Conservation (phyloP, 441 rosid genomes). For the Adansonia madagascariensis region DNA sequence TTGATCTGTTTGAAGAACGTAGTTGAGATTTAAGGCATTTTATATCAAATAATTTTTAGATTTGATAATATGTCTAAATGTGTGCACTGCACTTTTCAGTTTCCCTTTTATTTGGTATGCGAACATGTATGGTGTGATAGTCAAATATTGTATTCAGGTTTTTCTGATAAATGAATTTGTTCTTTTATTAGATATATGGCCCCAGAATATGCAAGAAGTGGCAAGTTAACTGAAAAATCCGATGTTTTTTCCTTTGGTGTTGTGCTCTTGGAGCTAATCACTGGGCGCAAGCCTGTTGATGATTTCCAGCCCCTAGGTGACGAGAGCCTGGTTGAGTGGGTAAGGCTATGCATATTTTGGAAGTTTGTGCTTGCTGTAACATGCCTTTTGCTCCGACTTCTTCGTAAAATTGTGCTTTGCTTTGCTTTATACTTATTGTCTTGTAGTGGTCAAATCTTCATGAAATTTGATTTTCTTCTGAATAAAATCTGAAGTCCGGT, state of each 20-base stretch:
- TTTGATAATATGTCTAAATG: background rate
- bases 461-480: conserved; percentile 1
- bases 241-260: conserved; percentile 93
- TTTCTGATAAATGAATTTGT: conserved; percentile 30
- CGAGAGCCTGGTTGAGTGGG: conserved; percentile 61
- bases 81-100: background rate
- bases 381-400: background rate
- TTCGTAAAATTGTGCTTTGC: background rate
- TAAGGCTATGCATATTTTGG: conserved; percentile 28
- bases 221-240: conserved; percentile 88
- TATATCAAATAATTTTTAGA: background rate
- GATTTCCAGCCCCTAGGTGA: conserved; percentile 82
- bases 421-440: background rate
- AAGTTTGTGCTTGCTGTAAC: background rate
- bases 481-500: background rate
- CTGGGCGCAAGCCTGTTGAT: conserved; percentile 92
- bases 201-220: conserved; percentile 92
- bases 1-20: background rate
- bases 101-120: background rate
- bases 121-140: background rate
- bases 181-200: conserved; percentile 70
- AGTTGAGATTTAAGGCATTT: background rate
- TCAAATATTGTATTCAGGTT: background rate
- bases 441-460: background rate
- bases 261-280: conserved; percentile 85